Evolutionary conservation across 371 early-diverging fungal genomes (phyloP).

Genomic region (Mortierella sp.): DNA sequence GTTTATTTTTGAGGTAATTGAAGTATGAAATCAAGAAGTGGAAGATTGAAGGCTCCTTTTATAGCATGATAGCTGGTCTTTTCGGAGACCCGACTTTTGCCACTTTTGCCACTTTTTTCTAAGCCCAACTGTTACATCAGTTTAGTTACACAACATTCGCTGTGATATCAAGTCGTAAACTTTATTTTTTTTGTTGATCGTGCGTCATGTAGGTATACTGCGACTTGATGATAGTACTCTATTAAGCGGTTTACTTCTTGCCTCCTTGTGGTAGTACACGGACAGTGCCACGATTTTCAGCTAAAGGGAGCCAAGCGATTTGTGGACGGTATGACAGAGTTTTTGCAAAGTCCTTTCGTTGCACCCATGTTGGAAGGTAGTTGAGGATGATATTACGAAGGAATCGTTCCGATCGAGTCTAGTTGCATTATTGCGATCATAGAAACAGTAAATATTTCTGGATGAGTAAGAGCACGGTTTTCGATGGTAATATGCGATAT

Average conservation of each 20-base stretch:
- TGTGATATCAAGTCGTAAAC: no score
- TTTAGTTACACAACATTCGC: no score
- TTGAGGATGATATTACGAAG: conserved; percentile 16
- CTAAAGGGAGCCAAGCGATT: conserved; percentile 10
- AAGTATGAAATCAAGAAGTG: not conserved
- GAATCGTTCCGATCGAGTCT: conserved; percentile 14
- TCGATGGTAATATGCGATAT: no score
- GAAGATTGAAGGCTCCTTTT: not conserved
- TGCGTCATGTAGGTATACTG: no score
- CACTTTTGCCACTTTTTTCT: no score
- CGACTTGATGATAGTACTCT: no score
- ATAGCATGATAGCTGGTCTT: no score
- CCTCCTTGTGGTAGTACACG: not conserved
- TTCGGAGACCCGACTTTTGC: no score
- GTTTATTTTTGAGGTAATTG: not conserved
- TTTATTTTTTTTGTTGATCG: no score
- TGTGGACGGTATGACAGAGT: conserved; percentile 20
- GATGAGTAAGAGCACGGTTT: no score
- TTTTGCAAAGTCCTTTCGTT: not conserved
- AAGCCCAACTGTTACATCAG: no score
- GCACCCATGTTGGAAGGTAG: conserved; percentile 17
- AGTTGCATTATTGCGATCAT: not conserved
- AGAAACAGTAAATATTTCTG: not conserved
- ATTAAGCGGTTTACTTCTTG: not conserved
- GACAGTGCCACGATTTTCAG: not conserved